These are phyloP conservation scores for Trichoderma gracile DNA, from an alignment of 2,329 filamentous ascomycete species.

Conservation along the genomic window DNA sequence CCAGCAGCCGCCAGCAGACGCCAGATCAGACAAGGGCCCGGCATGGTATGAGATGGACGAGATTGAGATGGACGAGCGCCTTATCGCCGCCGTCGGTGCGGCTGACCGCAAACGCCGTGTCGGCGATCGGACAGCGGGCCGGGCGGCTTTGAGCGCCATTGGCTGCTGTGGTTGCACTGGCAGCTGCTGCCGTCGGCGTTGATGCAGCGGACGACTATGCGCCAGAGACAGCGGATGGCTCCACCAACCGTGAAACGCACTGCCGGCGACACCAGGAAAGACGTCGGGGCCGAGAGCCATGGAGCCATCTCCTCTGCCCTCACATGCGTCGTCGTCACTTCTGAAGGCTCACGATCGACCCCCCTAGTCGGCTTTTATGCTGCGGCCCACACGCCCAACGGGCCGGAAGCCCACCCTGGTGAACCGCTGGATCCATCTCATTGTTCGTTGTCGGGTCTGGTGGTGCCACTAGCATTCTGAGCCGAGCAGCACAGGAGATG, in stretches of 20 bases:
- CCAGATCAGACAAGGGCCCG: slow-evolving; percentile 15
- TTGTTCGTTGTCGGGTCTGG: not conserved
- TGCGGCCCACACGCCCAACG: slow-evolving; percentile 12
- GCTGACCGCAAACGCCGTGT: slow-evolving; percentile 25
- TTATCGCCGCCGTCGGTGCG: slow-evolving; percentile 27
- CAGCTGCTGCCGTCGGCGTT: not conserved
- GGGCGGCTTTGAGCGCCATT: slow-evolving; percentile 21
- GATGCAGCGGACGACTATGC: slow-evolving; percentile 12
- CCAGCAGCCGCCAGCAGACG: not conserved
- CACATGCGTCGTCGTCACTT: not conserved
- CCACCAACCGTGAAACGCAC: slow-evolving; percentile 11
- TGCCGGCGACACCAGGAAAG: slow-evolving; percentile 11
- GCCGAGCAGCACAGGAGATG: too few species aligned
- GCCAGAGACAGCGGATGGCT: slow-evolving; percentile 7
- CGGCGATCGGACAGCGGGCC: slow-evolving; percentile 15
- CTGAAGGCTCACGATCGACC: slow-evolving; percentile 3
- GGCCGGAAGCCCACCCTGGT: slow-evolving; percentile 11
- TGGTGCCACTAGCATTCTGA: too few species aligned
- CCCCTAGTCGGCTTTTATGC: not conserved
- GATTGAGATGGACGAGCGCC: slow-evolving; percentile 22
- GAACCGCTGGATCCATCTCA: not conserved
- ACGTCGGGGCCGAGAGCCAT: slow-evolving; percentile 2
- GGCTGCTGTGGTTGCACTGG: slow-evolving; percentile 7
- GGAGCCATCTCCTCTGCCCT: not conserved
- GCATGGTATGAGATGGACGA: slow-evolving; percentile 22